phyloP scores from a whole-genome alignment of 768 basidiomycete genomes.

The Multifurca ochricompacta region DNA sequence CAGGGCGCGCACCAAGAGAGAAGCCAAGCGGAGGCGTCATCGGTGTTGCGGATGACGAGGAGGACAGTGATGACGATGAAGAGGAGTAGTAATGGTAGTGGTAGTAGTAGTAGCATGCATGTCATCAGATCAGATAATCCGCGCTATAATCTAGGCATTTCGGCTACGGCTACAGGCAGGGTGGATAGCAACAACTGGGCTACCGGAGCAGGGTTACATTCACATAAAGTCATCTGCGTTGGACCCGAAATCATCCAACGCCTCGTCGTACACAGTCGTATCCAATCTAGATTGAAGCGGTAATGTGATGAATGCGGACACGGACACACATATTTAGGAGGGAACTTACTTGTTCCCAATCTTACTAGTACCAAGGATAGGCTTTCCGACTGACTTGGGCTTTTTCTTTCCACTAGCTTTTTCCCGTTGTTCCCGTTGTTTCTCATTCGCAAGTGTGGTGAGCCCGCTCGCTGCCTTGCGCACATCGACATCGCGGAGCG shows the following conservation, averaged over 20 bases:
- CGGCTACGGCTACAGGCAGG: slow-evolving; percentile 6
- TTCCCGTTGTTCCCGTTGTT: slow-evolving; percentile 85
- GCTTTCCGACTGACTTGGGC: slow-evolving; percentile 60
- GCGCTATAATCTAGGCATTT: slow-evolving; percentile 10
- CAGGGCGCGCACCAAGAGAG: slow-evolving; percentile 62
- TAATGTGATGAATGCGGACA: slow-evolving; percentile 3
- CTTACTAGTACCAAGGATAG: slow-evolving; percentile 69
- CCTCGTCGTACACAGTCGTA: slow-evolving; percentile 77
- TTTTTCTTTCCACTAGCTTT: slow-evolving; percentile 90
- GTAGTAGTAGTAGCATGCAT: background rate
- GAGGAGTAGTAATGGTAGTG: slow-evolving; percentile 36
- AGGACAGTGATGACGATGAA: slow-evolving; percentile 47
- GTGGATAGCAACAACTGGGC: background rate
- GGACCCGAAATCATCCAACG: slow-evolving; percentile 79
- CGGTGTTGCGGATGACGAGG: slow-evolving; percentile 61
- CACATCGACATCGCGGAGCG: slow-evolving; percentile 85
- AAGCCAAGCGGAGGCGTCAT: slow-evolving; percentile 59
- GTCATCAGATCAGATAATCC: background rate
- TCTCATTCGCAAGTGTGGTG: slow-evolving; percentile 88
- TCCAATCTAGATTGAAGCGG: slow-evolving; percentile 49
- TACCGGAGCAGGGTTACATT: slow-evolving; percentile 22
- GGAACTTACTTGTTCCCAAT: slow-evolving; percentile 47
- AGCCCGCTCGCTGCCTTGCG: slow-evolving; percentile 81
- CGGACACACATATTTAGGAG: background rate
- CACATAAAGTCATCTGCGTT: slow-evolving; percentile 88